These are phyloP conservation scores for Claviceps digitariae DNA, from an alignment of 2,329 filamentous ascomycete species.

Conservation along the genomic window DNA sequence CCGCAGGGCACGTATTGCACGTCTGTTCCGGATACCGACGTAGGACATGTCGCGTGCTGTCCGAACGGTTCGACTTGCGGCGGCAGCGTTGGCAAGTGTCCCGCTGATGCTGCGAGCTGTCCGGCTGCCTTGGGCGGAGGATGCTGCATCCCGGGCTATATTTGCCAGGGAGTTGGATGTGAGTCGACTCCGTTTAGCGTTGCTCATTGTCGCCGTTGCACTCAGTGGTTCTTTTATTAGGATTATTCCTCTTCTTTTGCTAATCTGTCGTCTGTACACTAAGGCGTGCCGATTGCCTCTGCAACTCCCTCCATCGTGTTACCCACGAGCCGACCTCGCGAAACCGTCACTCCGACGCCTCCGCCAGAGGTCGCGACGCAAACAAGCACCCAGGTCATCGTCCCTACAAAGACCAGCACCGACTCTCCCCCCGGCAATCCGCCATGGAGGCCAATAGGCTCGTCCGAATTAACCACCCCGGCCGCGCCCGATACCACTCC, in stretches of 20 bases:
- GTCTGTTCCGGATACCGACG: conserved; percentile 43
- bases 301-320: conserved; percentile 13
- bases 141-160: conserved; percentile 61
- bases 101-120: conserved; percentile 49
- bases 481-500: conserved; percentile 20
- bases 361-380: conserved; percentile 20
- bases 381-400: conserved; percentile 10
- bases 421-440: conserved; percentile 24
- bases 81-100: conserved; percentile 49
- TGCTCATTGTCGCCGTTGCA: background rate
- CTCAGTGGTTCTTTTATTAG: no score
- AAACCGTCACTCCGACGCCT: conserved; percentile 21
- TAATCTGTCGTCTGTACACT: background rate
- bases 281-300: conserved; percentile 21
- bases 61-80: conserved; percentile 50
- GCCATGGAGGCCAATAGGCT: conserved; percentile 29
- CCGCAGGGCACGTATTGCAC: conserved; percentile 52
- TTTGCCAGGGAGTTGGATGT: conserved; percentile 60
- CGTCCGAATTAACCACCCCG: conserved; percentile 18
- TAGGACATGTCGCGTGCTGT: conserved; percentile 65
- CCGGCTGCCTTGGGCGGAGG: conserved; percentile 53
- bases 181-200: conserved; percentile 21
- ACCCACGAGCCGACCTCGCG: conserved; percentile 9
- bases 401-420: conserved; percentile 14
- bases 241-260: background rate